A percentile compares a stretch with the other conserved stretches of the same genome.
Conservation (phyloP, 352 stramenopile genomes). For the Pythium phragmitis region DNA sequence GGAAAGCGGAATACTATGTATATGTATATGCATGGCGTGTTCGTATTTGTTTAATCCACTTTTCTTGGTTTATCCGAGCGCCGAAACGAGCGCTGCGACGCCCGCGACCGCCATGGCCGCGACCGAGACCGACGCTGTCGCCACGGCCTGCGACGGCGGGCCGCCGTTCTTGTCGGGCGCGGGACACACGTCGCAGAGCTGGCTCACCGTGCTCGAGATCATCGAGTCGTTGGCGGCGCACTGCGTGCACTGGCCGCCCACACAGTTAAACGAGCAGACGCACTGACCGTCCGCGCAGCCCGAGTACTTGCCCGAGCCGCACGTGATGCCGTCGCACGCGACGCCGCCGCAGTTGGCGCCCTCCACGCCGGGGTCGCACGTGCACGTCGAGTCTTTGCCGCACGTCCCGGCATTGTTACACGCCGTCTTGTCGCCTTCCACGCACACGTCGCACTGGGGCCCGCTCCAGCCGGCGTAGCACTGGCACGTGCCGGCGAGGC, state of each 20-base stretch:
- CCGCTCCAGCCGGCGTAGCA: slow-evolving; percentile 66
- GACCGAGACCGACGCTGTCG: background rate
- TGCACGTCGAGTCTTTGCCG: slow-evolving; percentile 57
- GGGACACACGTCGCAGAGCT: slow-evolving; percentile 18
- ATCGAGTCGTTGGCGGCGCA: slow-evolving; percentile 42
- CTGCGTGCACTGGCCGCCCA: slow-evolving; percentile 39
- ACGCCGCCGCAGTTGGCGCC: slow-evolving; percentile 56
- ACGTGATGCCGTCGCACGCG: slow-evolving; percentile 51
- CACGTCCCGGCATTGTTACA: slow-evolving; percentile 57
- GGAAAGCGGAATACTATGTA: too few relatives aligned
- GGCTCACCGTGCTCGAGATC: slow-evolving; percentile 1
- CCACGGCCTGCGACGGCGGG: background rate
- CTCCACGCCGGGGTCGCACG: slow-evolving; percentile 42
- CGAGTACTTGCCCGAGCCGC: slow-evolving; percentile 45
- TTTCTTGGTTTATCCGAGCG: background rate
- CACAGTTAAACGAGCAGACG: slow-evolving; percentile 56
- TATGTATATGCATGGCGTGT: background rate
- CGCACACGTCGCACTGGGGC: slow-evolving; percentile 65
- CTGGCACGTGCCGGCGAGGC: slow-evolving; percentile 44
- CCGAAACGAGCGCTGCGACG: background rate
- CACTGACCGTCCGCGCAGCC: slow-evolving; percentile 53
- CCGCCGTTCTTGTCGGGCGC: slow-evolving; percentile 15
- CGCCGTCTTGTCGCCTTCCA: slow-evolving; percentile 41
- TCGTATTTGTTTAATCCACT: too few relatives aligned
- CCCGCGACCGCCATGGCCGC: background rate